A percentile compares a stretch with the other conserved stretches of the same genome.
Evolutionary conservation across 352 stramenopile species (phyloP).

Genomic region (Phytophthora sp.): DNA sequence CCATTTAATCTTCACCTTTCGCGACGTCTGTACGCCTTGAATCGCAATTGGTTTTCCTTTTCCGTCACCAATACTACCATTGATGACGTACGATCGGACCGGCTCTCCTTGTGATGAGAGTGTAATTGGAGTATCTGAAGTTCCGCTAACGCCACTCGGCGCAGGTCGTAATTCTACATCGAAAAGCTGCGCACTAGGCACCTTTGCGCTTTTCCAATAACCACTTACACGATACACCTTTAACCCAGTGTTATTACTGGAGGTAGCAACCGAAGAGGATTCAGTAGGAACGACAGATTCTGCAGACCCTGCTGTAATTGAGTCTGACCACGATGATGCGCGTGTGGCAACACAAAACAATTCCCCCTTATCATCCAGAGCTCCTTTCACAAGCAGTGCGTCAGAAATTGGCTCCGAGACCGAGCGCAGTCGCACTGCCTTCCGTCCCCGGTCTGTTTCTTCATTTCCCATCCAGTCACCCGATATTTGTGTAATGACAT

Average conservation of each 20-base stretch:
- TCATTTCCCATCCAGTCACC: constrained; percentile 84
- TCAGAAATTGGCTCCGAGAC: constrained; percentile 60
- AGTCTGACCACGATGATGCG: constrained; percentile 51
- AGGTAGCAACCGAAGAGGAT: neutral
- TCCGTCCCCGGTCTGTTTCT: constrained; percentile 67
- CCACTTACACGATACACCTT: constrained; percentile 64
- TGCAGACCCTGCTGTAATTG: constrained; percentile 22
- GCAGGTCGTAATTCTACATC: constrained; percentile 70
- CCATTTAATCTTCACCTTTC: constrained; percentile 71
- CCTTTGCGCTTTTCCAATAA: constrained; percentile 77
- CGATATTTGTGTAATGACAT: constrained; percentile 36
- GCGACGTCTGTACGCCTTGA: constrained; percentile 65
- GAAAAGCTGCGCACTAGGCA: constrained; percentile 76
- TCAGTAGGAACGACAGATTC: constrained; percentile 20
- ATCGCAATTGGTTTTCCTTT: constrained; percentile 59
- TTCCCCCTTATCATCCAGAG: constrained; percentile 77
- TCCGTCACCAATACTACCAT: constrained; percentile 75
- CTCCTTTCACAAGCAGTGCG: constrained; percentile 66
- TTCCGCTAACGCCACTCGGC: constrained; percentile 17
- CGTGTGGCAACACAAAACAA: constrained; percentile 60
- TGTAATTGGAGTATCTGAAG: constrained; percentile 17
- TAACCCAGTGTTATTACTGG: constrained; percentile 1
- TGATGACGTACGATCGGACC: constrained; percentile 49
- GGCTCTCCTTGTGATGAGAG: constrained; percentile 23
- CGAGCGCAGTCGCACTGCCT: constrained; percentile 67